Evolutionary conservation across 2,329 filamentous ascomycete genomes (phyloP), one percentile per base, ranked within the genome.

Genomic region (Hymenoscyphus scutula): DNA sequence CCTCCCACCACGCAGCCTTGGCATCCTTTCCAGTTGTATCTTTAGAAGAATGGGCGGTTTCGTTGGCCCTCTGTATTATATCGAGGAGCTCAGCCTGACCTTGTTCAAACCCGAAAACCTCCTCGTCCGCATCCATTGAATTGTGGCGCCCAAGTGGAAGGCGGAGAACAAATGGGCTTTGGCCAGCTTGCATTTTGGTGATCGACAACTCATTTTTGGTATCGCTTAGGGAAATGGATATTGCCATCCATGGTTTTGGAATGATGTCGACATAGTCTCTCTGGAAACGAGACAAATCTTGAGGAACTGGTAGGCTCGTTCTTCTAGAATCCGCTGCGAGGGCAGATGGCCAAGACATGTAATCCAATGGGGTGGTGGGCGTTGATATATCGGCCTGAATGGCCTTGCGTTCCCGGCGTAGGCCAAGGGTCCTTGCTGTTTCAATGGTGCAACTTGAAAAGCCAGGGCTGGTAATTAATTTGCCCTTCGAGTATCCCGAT

Each of bases 1-100:
- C 89, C 4, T 84, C 84, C 93, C 95, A 99, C 95, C 95, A 99
- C 55, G 88, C 87, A 45, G 85, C 85, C 74, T 91, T 92, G 30
- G 89, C 88, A 38, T 88, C 89, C 74, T 89, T 91, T 55, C 85
- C 83, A 8, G 82, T 87, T 74, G 92, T 88, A 66, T 92, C 87
- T 30, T 88, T 84, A 1, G 84, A 81, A 56, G 82, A 83, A 73
- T 97, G 92, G 62, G 93, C 93, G 65, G 88, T 96, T 65, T 88
- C 85, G 74, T 98, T 97, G 53, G 92, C 92, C 6, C 86, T 80
- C 64, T 85, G 79, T 68, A 98, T 91, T 23, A 99, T 92, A 27
- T 96, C 90, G 23, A 87, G 79, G 66, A 99, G 84, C 74, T 97
- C 92, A 6, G 84, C 78, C 62, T 88, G 89, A 1, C 92, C 94